phyloP scores from a whole-genome alignment of 129 eudicot genomes.

The Escallonia herrerae region DNA sequence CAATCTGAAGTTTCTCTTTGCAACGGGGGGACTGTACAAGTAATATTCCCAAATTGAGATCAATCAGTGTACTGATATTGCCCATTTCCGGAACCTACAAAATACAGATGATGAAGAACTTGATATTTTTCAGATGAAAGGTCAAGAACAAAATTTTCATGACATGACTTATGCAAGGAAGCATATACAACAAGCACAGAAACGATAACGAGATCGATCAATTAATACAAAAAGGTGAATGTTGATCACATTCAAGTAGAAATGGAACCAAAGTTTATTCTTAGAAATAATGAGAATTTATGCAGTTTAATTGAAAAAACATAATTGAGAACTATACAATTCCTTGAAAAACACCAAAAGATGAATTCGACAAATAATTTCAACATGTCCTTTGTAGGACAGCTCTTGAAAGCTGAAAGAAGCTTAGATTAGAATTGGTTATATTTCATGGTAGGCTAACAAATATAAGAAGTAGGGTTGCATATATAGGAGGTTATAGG shows the following conservation, averaged over 20 bases:
- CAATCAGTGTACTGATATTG: conserved; percentile 57
- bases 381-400: neutral
- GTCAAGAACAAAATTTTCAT: neutral
- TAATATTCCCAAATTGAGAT: conserved; percentile 62
- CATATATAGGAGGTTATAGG: no score
- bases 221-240: no score
- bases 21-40: conserved; percentile 69
- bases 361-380: neutral
- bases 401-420: neutral
- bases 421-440: neutral
- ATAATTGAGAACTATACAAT: no score
- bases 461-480: no score
- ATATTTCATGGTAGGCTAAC: no score
- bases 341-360: no score
- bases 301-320: no score
- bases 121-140: neutral
- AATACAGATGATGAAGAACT: conserved; percentile 11
- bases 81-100: conserved; percentile 83
- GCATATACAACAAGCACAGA: neutral
- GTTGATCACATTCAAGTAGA: neutral
- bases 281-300: no score
- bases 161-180: neutral
- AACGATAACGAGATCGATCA: no score
- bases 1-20: conserved; percentile 59
- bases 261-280: no score